These are phyloP conservation scores for Trypanosoma mega DNA, from an alignment of 208 protist species.

Conservation along the genomic window DNA sequence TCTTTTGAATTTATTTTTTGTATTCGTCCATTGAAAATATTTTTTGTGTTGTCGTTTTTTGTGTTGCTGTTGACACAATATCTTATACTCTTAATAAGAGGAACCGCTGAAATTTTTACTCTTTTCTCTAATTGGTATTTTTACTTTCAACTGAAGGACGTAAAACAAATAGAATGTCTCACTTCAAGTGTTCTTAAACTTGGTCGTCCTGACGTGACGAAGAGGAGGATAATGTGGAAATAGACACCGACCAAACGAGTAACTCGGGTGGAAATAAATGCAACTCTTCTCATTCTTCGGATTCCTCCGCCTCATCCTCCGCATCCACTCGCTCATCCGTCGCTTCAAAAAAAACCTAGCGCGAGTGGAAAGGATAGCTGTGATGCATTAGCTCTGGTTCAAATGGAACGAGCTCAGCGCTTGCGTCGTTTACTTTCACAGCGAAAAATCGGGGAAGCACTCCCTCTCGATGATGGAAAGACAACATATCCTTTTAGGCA, in stretches of 20 bases:
- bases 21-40: too few species aligned
- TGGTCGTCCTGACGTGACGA: too few species aligned
- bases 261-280: conserved; percentile 9
- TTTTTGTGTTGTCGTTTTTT: too few species aligned
- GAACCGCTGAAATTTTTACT: too few species aligned
- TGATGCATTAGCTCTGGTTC: conserved; percentile 32
- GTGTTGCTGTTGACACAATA: too few species aligned
- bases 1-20: too few species aligned
- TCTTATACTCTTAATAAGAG: too few species aligned
- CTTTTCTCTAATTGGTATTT: too few species aligned
- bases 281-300: conserved; percentile 5
- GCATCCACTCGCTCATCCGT: not conserved
- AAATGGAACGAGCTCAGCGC: conserved; percentile 54
- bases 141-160: too few species aligned
- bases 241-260: conserved; percentile 1
- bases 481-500: conserved; percentile 29
- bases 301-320: conserved; percentile 7
- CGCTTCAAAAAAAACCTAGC: not conserved
- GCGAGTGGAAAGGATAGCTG: conserved; percentile 1
- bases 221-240: too few species aligned
- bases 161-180: conserved; percentile 1
- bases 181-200: not conserved
- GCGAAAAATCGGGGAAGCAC: conserved; percentile 45
- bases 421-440: conserved; percentile 60
- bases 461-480: conserved; percentile 23